phyloP scores from a whole-genome alignment of 164 flowering plant species.

The Malania oleifera region DNA sequence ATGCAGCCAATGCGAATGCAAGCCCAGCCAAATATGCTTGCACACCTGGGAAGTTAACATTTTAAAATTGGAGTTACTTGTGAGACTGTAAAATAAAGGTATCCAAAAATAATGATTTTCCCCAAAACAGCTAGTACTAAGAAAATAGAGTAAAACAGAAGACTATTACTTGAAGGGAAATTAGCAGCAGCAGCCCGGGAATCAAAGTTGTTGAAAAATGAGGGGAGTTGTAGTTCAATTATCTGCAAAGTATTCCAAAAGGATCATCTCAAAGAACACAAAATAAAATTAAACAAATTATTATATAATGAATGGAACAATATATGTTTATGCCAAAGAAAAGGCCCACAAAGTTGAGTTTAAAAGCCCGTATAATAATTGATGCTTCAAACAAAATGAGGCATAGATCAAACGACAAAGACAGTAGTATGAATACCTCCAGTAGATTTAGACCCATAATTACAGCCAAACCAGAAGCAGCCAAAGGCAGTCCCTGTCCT shows the following conservation, averaged over 20 bases:
- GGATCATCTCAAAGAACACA: conserved; percentile 5
- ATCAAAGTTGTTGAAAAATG: conserved; percentile 82
- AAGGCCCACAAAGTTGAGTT: no score
- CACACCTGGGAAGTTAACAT: conserved; percentile 47
- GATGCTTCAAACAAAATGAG: background rate
- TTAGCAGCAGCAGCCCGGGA: conserved; percentile 90
- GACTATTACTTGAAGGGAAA: conserved; percentile 77
- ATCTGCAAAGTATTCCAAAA: conserved; percentile 38
- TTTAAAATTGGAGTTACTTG: background rate
- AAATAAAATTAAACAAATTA: background rate
- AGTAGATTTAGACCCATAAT: conserved; percentile 92
- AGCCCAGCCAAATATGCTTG: conserved; percentile 98
- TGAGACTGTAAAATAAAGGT: background rate
- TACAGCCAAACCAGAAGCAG: conserved; percentile 87
- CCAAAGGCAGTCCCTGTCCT: conserved; percentile 93
- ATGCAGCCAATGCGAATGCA: conserved; percentile 95
- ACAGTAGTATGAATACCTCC: conserved; percentile 44
- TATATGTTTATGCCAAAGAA: no score
- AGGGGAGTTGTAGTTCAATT: conserved; percentile 88
- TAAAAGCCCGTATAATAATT: no score
- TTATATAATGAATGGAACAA: background rate
- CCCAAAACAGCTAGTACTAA: conserved; percentile 4
- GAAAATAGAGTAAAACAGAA: background rate
- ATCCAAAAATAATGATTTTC: background rate
- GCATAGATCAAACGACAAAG: background rate